phyloP scores from a whole-genome alignment of 163 green algal genomes.

The Prototheca stagnorum region DNA sequence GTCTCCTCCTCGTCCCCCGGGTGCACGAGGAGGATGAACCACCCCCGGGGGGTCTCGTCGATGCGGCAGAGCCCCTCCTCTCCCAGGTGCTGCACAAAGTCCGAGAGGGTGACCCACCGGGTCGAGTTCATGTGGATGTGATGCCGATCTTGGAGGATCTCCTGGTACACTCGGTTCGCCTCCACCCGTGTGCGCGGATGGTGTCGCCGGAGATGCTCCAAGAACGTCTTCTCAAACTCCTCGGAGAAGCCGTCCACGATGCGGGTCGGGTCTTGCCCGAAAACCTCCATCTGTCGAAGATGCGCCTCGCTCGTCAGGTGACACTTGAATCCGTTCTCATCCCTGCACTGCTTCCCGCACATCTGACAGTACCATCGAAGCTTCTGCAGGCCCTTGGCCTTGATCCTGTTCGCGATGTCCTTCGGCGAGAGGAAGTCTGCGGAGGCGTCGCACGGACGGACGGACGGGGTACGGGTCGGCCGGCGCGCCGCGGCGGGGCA shows the following conservation, averaged over 20 bases:
- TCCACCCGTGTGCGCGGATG: conserved; percentile 33
- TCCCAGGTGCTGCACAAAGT: conserved; percentile 95
- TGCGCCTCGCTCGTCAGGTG: conserved; percentile 82
- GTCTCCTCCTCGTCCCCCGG: conserved; percentile 23
- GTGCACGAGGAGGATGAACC: conserved; percentile 67
- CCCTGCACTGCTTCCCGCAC: conserved; percentile 94
- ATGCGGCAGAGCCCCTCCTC: conserved; percentile 72
- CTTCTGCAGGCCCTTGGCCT: conserved; percentile 93
- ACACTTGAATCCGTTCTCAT: conserved; percentile 99
- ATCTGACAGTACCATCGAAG: conserved; percentile 97
- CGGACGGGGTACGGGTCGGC: too few species aligned
- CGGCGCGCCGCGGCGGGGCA: too few species aligned
- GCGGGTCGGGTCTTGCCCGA: conserved; percentile 62
- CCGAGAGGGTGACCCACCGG: conserved; percentile 78
- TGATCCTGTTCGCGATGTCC: conserved; percentile 86
- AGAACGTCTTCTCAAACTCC: conserved; percentile 55
- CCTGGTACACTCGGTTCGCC: conserved; percentile 62
- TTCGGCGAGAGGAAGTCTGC: conserved; percentile 65
- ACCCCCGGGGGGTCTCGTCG: conserved; percentile 90
- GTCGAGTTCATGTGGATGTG: conserved; percentile 99
- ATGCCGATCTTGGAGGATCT: conserved; percentile 58
- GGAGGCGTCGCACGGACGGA: too few species aligned
- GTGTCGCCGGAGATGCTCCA: conserved; percentile 34
- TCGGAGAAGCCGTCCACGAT: conserved; percentile 39
- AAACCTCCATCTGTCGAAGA: conserved; percentile 86